Base-by-base conservation (phyloP, 306 rosid genomes). In the Acacia crassicarpa region DNA sequence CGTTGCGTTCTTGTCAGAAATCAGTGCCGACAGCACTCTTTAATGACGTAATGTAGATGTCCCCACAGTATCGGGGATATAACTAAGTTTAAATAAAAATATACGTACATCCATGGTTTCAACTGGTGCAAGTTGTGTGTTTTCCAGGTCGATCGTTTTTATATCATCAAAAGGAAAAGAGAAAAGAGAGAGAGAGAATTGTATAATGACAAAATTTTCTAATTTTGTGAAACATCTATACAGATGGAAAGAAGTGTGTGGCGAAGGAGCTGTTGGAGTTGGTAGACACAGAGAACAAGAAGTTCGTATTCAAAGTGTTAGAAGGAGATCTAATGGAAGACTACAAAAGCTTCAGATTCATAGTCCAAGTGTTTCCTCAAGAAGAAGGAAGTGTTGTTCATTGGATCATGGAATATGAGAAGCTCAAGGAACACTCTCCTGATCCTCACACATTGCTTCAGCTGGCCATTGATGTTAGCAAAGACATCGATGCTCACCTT, bases 401-500 rank as follows among this genome's bases (percentile, higher is more conserved):
- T 8, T 85, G 89, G 85, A 71, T 56, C 5, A 46, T 46, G 53
- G 53, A 46, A 14, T 46, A 46, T 14, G 53, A 46, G 17, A 46
- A 46, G 53, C 53, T 46, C 19, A 46, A 46, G 14, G 53, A 46
- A 5, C 53, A 46, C 15, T 13, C 53, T 46, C 53, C 53, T 4
- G 90, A 91, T 10, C 87, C 92, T 6, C 87, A 87, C 65, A 25
- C 83, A 4, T 4, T 85, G 78, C 66, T 85, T 48, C 71, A 89
- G 48, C 46, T 82, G 13, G 15, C 0, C 0, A 38, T 20, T 41
- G 84, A 78, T 2, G 20, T 82, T 9, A 77, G 81, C 67, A 79
- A 77, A 23, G 87, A 67, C 17, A 5, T 87, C 23, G 88, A 77
- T 8, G 66, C 53, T 9, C 53, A 46, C 15, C 53, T 46, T 46